Percentiles rank a stretch among this genome's conserved stretches.
Evolutionary conservation across 2,329 filamentous ascomycete genomes (phyloP).

Genomic region (Nannizziopsis arthrosporioides): DNA sequence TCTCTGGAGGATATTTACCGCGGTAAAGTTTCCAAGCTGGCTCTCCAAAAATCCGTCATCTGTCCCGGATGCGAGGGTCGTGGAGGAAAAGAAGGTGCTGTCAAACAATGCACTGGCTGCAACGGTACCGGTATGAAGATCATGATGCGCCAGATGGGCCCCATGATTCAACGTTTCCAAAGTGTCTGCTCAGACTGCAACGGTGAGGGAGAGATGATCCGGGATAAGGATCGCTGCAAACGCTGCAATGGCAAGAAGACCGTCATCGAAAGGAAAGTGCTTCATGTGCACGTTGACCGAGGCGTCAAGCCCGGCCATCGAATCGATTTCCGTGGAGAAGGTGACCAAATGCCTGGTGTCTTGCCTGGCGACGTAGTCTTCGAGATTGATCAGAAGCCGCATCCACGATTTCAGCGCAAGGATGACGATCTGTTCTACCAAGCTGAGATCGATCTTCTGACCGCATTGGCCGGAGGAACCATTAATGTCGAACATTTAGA

Average conservation of each 20-base stretch:
- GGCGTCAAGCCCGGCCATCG: slow-evolving; percentile 90
- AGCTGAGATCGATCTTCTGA: slow-evolving; percentile 89
- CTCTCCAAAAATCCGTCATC: slow-evolving; percentile 92
- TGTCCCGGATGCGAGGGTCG: slow-evolving; percentile 88
- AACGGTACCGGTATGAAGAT: slow-evolving; percentile 90
- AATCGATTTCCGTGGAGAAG: slow-evolving; percentile 93
- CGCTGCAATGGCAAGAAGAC: slow-evolving; percentile 96
- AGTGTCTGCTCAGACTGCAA: slow-evolving; percentile 97
- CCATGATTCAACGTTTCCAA: slow-evolving; percentile 99
- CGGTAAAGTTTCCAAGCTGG: slow-evolving; percentile 94
- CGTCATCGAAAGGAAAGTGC: slow-evolving; percentile 88
- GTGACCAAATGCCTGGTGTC: slow-evolving; percentile 87
- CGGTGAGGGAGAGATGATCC: slow-evolving; percentile 91
- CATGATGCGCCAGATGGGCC: slow-evolving; percentile 99
- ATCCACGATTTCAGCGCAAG: slow-evolving; percentile 85
- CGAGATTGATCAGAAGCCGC: slow-evolving; percentile 99
- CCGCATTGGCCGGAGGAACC: slow-evolving; percentile 79
- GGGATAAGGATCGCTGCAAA: slow-evolving; percentile 97
- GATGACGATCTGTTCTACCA: slow-evolving; percentile 94
- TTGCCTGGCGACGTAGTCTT: slow-evolving; percentile 94
- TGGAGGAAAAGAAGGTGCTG: slow-evolving; percentile 95
- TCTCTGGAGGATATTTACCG: slow-evolving; percentile 96
- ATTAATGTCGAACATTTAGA: slow-evolving; percentile 94
- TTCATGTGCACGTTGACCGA: slow-evolving; percentile 93
- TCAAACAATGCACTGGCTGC: slow-evolving; percentile 82